A percentile compares a stretch with the other conserved stretches of the same genome.
Conservation (phyloP, 495 filamentous ascomycete species). For the Massariosphaeria phaeospora region DNA sequence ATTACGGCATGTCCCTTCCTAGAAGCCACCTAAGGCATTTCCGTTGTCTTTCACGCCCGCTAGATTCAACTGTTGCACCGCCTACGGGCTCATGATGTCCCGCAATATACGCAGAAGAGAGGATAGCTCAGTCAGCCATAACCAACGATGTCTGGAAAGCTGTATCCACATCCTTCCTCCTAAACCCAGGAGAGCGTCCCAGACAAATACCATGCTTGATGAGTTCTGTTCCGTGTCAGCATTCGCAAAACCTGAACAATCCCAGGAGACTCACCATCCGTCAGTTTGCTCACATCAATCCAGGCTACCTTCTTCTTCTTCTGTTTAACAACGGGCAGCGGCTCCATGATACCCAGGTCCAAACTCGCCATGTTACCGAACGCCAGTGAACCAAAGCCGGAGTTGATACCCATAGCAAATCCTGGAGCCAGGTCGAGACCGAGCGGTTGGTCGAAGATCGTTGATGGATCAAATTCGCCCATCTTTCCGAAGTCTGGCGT, state of each 20-base stretch:
- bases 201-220: conserved; percentile 52
- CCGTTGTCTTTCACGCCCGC: too few species aligned
- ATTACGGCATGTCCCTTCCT: too few species aligned
- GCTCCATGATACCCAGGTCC: conserved; percentile 20
- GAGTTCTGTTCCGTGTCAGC: conserved; percentile 41
- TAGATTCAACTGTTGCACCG: too few species aligned
- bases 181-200: conserved; percentile 58
- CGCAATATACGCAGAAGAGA: too few species aligned
- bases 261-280: conserved; percentile 36
- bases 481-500: neutral
- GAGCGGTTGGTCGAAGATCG: conserved; percentile 27
- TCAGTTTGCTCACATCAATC: conserved; percentile 38
- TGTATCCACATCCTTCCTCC: conserved; percentile 53
- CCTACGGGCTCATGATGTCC: too few species aligned
- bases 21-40: too few species aligned
- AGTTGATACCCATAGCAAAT: neutral
- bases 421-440: conserved; percentile 27
- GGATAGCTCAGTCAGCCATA: too few species aligned
- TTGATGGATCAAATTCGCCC: conserved; percentile 2
- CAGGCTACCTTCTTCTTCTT: conserved; percentile 32
- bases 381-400: neutral
- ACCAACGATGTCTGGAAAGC: conserved; percentile 44
- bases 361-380: conserved; percentile 16
- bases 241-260: neutral
- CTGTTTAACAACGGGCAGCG: conserved; percentile 3